Evolutionary conservation across 495 filamentous ascomycete genomes (phyloP), one percentile per base, ranked within the genome.

Genomic region (Poronia punctata): DNA sequence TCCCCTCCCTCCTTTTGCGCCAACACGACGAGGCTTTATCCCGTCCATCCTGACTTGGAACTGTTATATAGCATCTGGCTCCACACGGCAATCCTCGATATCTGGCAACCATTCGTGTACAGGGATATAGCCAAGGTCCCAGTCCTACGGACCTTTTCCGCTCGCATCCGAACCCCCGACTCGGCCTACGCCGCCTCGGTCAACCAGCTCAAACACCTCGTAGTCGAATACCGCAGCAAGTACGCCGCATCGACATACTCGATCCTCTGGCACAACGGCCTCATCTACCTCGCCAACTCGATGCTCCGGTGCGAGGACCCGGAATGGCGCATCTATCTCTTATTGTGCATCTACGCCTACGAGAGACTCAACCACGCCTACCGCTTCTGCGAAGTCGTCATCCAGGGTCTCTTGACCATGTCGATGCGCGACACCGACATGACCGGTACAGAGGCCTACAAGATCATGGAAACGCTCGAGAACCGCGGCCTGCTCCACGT

Each of bases 31-130:
- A 14, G 11, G 1, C 11, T 17, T n/a, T n/a, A n/a, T n/a, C n/a
- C n/a, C n/a, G n/a, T n/a, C n/a, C 9, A 9, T 26, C 18, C 45
- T 49, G 17, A 54, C 28, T 16, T 4, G 5, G 0, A 10, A 20
- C 31, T n/a, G n/a, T n/a, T n/a, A n/a, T n/a, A n/a, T n/a, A 60
- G 56, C 29, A 57, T 60, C 25, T 57, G 49, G 49, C 36, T 54
- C 10, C 56, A 60, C 27, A 36, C 39, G 23, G 48, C 49, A 6
- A 45, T 60, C 19, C 40, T 54, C 5, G 50, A 57, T 20, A 36
- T 57, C 23, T 54, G 48, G 32, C 45, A 48, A 33, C 50, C 46
- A 7, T 54, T 60, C 26, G 24, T 52, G 15, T 35, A 19, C 12
- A 23, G 27, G 5, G 11, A 33, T 4, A 28, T 3, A 7, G 20